These are phyloP conservation scores for Diplodia mutila DNA, from an alignment of 2,329 filamentous ascomycete species.

Conservation along the genomic window DNA sequence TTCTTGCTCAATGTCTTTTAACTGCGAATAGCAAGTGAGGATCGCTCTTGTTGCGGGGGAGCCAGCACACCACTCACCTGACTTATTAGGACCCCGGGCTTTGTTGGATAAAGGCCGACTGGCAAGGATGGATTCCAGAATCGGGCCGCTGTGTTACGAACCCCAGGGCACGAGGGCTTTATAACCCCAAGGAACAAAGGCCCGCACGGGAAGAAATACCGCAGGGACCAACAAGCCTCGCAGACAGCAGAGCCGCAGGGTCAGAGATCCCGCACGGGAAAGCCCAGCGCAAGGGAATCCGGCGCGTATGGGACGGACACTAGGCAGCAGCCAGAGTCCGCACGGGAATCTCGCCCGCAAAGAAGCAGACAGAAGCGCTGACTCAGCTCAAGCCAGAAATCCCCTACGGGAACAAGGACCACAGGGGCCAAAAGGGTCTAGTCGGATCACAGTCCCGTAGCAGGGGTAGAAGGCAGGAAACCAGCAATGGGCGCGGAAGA, in stretches of 20 bases:
- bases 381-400: too few species aligned
- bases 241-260: not conserved
- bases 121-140: not conserved
- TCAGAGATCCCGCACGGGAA: not conserved
- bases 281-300: not conserved
- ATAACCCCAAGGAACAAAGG: too few species aligned
- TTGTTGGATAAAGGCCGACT: not conserved
- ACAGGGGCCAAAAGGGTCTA: too few species aligned
- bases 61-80: not conserved
- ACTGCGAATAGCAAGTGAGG: not conserved
- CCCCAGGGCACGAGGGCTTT: too few species aligned
- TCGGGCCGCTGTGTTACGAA: not conserved
- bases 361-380: too few species aligned
- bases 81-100: not conserved
- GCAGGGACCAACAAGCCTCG: too few species aligned
- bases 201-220: too few species aligned
- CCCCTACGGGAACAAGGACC: too few species aligned
- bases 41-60: not conserved
- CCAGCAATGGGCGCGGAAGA: too few species aligned
- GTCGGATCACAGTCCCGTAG: too few species aligned
- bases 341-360: not conserved
- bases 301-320: not conserved
- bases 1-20: slow-evolving; percentile 1
- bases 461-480: too few species aligned
- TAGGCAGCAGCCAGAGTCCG: not conserved